Base-by-base conservation (phyloP, 208 protist species). In the Crithidia expoeki region DNA sequence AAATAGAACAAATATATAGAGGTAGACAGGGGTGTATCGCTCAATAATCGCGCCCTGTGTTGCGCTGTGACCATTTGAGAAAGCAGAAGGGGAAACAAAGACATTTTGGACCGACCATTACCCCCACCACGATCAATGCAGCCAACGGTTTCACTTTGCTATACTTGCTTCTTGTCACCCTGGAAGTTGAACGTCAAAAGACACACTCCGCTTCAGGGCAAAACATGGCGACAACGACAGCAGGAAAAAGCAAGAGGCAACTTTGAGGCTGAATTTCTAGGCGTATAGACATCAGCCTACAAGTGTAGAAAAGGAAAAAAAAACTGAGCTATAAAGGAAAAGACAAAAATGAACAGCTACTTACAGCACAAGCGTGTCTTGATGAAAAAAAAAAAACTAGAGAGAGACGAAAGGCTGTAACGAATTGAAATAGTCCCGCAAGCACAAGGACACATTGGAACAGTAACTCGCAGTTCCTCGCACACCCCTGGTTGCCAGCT, bases 331-430 rank as follows among this genome's bases (percentile, higher is more conserved):
- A n/a, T 23, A 25, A 27, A 58, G 25, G 16, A 36, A n/a, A 47
- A 61, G 23, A 44, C 28, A n/a, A 38, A 44, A 38, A 44, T 14
- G 3, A 52, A 52, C 23, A 52, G n/a, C 2, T 30, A 9, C 28
- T 52, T 23, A 28, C 47, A 52, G 47, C 47, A 17, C 28, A 56
- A 21, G 36, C 28, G 51, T 56, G 28, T 56, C 23, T 56, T 12
- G 0, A 60, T 23, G 9, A 27, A 47, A 21, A 16, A 49, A 63
- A 51, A 6, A 59, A 23, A 59, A 44, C 33, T 44, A 56, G 28
- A 32, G 49, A 53, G 25, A 53, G 21, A 56, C n/a, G n/a, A 56
- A 36, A 36, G 14, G 28, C 51, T 56, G 47, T 52, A 52, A 52
- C 47, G 21, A 52, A 52, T 52, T 25, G 21, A 52, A 52, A 4